Percentiles rank a stretch among this genome's conserved stretches.
Evolutionary conservation across 208 protist genomes (phyloP).

Genomic region (Blechomonas ayalai): DNA sequence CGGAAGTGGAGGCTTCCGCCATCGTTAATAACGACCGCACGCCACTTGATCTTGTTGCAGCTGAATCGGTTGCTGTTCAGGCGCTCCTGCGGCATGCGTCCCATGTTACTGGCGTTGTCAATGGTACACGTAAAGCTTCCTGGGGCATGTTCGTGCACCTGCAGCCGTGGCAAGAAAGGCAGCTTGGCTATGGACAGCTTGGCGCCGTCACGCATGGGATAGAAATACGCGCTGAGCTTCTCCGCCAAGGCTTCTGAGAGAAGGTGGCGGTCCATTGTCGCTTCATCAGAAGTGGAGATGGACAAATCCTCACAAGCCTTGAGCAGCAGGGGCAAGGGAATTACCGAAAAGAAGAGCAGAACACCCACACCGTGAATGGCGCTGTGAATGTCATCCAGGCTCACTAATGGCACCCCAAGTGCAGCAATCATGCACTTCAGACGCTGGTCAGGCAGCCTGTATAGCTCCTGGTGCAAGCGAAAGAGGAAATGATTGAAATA

Average conservation of each 20-base stretch:
- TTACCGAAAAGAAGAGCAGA: conserved; percentile 43
- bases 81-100: conserved; percentile 35
- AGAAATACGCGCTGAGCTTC: conserved; percentile 49
- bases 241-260: conserved; percentile 50
- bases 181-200: conserved; percentile 30
- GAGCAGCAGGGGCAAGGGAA: conserved; percentile 25
- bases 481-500: conserved; percentile 26
- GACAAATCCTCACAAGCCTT: conserved; percentile 47
- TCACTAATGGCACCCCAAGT: conserved; percentile 9
- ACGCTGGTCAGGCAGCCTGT: conserved; percentile 19
- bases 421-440: conserved; percentile 26
- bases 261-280: conserved; percentile 32
- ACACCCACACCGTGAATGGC: conserved; percentile 44
- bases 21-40: conserved; percentile 34
- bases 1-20: conserved; percentile 33
- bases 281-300: conserved; percentile 39
- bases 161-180: conserved; percentile 55
- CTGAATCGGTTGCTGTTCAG: conserved; percentile 75
- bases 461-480: conserved; percentile 39
- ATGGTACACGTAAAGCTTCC: conserved; percentile 73
- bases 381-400: conserved; percentile 41
- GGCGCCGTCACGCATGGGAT: conserved; percentile 17
- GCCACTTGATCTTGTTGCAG: conserved; percentile 72
- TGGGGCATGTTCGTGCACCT: conserved; percentile 74
- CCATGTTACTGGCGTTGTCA: conserved; percentile 61